Percentiles rank a stretch among this genome's conserved stretches.
phyloP scores from a whole-genome alignment of 345 rosid genomes.

The Acer saccharum region DNA sequence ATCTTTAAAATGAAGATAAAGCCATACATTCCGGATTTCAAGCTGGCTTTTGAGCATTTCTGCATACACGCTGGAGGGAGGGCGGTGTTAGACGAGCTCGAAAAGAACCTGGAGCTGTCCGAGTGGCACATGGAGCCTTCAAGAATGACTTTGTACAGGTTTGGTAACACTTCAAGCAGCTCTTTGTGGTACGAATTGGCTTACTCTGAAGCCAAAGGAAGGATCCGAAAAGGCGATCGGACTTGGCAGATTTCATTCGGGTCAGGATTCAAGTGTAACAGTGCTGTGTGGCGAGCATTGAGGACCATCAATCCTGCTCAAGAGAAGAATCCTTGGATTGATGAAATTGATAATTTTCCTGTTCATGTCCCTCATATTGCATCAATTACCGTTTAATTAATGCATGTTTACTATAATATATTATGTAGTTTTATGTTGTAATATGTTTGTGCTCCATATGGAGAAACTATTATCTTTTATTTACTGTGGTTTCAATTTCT shows the following conservation, averaged over 20 bases:
- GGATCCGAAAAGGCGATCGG: conserved; percentile 41
- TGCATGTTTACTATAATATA: background rate
- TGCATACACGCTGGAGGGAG: conserved; percentile 74
- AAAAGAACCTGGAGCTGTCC: conserved; percentile 55
- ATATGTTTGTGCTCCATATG: too few relatives aligned
- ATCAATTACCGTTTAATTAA: background rate
- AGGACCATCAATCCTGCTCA: conserved; percentile 22
- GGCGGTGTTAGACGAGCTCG: conserved; percentile 65
- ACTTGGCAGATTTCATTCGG: conserved; percentile 50
- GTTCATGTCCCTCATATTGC: conserved; percentile 15
- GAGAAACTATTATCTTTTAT: too few relatives aligned
- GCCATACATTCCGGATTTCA: conserved; percentile 67
- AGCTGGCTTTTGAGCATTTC: conserved; percentile 73
- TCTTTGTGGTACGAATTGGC: conserved; percentile 49
- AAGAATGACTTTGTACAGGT: conserved; percentile 69
- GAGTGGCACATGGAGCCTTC: conserved; percentile 82
- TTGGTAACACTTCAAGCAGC: conserved; percentile 54
- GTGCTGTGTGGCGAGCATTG: conserved; percentile 29
- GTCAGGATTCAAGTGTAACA: conserved; percentile 47
- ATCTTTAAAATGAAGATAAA: conserved; percentile 43
- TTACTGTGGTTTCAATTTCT: too few relatives aligned
- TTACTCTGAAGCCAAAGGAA: conserved; percentile 41
- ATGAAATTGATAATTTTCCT: conserved; percentile 25
- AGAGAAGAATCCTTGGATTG: conserved; percentile 35
- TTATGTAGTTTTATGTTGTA: too few relatives aligned